Base-by-base conservation (phyloP, 352 stramenopile genomes). In the Globisporangium canariense region DNA sequence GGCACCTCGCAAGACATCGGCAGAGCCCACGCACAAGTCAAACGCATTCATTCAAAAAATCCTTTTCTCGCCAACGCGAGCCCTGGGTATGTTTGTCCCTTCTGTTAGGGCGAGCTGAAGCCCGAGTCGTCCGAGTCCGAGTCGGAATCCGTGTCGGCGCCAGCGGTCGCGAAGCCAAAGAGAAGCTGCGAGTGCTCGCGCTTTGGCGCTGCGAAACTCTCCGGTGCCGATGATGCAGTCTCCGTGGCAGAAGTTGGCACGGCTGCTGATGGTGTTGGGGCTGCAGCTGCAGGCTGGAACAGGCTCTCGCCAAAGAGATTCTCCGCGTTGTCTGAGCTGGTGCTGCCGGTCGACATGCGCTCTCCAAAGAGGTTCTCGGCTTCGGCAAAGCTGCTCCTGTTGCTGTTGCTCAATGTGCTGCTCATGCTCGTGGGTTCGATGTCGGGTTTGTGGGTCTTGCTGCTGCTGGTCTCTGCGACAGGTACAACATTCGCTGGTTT, bases 71-170 rank as follows among this genome's bases (percentile, higher is more conserved):
- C 43, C 16, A 49, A 49, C 18, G 18, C 43, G 43, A 49, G 43
- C 43, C 10, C 16, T 11, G 18, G 18, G 13, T 22, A 2, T 20
- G 4, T 49, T 4, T 9, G 3, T 41, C 9, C 36, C 14, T 41
- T 41, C 36, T 6, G 5, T 49, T 22, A 22, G 14, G 41, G 16
- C 41, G 63, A 64, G 28, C 62, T 77, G 57, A 88, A 83, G 36
- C 79, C 79, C 45, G 76, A 83, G 38, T 87, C 76, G 18, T 78
- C 66, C 60, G 74, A 82, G 63, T 85, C 77, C 32, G 76, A 90
- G 52, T 83, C 73, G 25, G 75, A 88, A 53, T 69, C 63, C 16
- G 57, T 51, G 57, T 80, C 77, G 8, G 70, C 79, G 5, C 72
- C 75, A 18, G 71, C 78, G 8, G 77, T 86, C 28, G 76, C 79